Conservation (phyloP, 805 yeast species). For the Suhomyces tanzawaensis region DNA sequence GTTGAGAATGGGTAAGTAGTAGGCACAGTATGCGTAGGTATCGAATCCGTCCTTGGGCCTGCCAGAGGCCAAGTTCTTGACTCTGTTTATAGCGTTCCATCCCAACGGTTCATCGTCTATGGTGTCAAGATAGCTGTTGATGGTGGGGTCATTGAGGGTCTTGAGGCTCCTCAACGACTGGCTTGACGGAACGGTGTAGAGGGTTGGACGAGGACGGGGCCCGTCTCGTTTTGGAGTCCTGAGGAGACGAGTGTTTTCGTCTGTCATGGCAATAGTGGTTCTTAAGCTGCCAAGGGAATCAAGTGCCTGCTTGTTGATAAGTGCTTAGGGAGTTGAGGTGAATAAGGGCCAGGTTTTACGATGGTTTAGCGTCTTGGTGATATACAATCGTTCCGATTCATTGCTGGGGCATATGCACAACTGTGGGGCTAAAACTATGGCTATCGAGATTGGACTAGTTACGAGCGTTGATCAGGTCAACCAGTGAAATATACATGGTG, state of each 20-base stretch:
- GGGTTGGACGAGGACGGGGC: constrained; percentile 20
- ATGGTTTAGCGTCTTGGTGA: no score
- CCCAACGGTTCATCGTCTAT: constrained; percentile 6
- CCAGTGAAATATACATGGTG: no score
- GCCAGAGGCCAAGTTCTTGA: neutral
- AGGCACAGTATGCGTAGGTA: constrained; percentile 26
- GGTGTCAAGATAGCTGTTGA: constrained; percentile 11
- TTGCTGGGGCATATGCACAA: no score
- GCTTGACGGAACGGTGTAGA: constrained; percentile 26
- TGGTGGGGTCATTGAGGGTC: constrained; percentile 17
- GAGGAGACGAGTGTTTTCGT: constrained; percentile 7
- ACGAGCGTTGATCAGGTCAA: no score
- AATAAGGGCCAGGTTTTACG: no score
- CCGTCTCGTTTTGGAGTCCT: neutral
- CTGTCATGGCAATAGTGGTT: no score
- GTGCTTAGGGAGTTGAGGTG: no score
- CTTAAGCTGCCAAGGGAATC: no score
- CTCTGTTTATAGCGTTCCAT: constrained; percentile 5
- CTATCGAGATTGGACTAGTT: no score
- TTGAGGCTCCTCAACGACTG: constrained; percentile 20
- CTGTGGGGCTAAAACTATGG: no score
- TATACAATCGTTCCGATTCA: no score
- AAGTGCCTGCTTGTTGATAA: no score
- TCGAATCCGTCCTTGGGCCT: constrained; percentile 14
- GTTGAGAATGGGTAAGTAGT: constrained; percentile 29